Conservation (phyloP, 805 yeast species). For the Yarrowia keelungensis region DNA sequence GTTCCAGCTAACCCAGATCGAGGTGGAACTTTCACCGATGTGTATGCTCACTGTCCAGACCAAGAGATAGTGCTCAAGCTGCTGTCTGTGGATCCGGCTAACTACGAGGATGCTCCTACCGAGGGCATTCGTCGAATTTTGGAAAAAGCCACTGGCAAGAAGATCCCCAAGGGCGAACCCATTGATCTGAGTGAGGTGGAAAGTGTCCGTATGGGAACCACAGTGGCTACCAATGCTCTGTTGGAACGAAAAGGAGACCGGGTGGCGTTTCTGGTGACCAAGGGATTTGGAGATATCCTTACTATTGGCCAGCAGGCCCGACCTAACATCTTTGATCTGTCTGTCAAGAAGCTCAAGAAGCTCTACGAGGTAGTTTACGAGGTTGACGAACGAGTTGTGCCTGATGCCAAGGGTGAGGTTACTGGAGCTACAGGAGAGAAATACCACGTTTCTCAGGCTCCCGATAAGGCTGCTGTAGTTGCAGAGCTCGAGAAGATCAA, state of each 20-base stretch:
- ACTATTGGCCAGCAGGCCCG: conserved; percentile 90
- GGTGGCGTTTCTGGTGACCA: conserved; percentile 85
- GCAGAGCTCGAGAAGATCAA: conserved; percentile 56
- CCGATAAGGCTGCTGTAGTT: conserved; percentile 56
- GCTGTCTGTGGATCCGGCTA: conserved; percentile 85
- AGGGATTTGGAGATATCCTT: conserved; percentile 84
- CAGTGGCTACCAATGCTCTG: conserved; percentile 94
- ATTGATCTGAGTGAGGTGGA: conserved; percentile 63
- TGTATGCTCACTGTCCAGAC: conserved; percentile 59
- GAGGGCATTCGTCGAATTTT: conserved; percentile 87
- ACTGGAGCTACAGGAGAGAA: conserved; percentile 74
- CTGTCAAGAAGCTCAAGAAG: conserved; percentile 72
- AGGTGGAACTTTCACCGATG: conserved; percentile 95
- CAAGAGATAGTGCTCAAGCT: conserved; percentile 70
- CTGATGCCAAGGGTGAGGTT: conserved; percentile 43
- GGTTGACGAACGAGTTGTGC: conserved; percentile 86
- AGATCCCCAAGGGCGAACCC: conserved; percentile 65
- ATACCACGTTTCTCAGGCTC: conserved; percentile 61
- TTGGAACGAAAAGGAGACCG: conserved; percentile 90
- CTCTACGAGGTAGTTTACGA: conserved; percentile 80
- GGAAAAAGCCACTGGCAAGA: conserved; percentile 61
- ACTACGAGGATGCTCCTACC: conserved; percentile 88
- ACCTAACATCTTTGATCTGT: conserved; percentile 85
- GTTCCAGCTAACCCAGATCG: conserved; percentile 49
- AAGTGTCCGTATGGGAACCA: conserved; percentile 87